Percentiles rank a stretch among this genome's conserved stretches.
Conservation (phyloP, 192 early-diverging fungal genomes). For the Rhizophagus prolifer region DNA sequence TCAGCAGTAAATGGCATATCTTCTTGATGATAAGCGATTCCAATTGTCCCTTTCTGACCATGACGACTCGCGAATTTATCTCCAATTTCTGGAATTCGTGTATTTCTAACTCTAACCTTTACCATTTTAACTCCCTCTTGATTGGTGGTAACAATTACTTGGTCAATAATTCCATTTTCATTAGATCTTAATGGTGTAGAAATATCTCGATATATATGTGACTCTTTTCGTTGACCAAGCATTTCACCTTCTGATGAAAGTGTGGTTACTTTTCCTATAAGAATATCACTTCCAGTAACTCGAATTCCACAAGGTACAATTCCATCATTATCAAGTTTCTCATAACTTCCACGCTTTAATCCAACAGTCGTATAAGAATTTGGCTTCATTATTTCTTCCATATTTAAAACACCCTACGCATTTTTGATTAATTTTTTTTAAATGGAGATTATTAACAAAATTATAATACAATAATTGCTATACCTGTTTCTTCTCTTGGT, state of each 20-base stretch:
- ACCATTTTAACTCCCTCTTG: conserved; percentile 91
- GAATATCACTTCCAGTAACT: conserved; percentile 95
- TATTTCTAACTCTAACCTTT: conserved; percentile 93
- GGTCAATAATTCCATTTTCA: conserved; percentile 94
- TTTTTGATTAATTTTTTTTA: not conserved
- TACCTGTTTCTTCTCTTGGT: conserved; percentile 86
- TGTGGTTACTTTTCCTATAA: conserved; percentile 96
- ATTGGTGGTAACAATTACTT: conserved; percentile 94
- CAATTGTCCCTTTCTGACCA: conserved; percentile 98
- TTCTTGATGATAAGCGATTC: conserved; percentile 94
- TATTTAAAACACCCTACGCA: conserved; percentile 57
- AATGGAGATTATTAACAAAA: not conserved
- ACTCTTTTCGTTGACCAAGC: conserved; percentile 84
- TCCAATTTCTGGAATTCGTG: conserved; percentile 99
- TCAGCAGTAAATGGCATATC: conserved; percentile 97
- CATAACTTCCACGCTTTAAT: conserved; percentile 88
- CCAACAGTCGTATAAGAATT: conserved; percentile 84
- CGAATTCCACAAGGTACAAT: conserved; percentile 90
- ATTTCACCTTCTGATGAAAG: conserved; percentile 84
- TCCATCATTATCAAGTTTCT: conserved; percentile 96
- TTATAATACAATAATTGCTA: not conserved
- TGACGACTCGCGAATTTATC: conserved; percentile 99
- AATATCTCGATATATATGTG: conserved; percentile 90
- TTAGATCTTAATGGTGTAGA: conserved; percentile 92
- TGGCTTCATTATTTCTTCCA: conserved; percentile 92